Base-by-base conservation (phyloP, 163 green algal species). In the Coccomyxa subellipsoidea region DNA sequence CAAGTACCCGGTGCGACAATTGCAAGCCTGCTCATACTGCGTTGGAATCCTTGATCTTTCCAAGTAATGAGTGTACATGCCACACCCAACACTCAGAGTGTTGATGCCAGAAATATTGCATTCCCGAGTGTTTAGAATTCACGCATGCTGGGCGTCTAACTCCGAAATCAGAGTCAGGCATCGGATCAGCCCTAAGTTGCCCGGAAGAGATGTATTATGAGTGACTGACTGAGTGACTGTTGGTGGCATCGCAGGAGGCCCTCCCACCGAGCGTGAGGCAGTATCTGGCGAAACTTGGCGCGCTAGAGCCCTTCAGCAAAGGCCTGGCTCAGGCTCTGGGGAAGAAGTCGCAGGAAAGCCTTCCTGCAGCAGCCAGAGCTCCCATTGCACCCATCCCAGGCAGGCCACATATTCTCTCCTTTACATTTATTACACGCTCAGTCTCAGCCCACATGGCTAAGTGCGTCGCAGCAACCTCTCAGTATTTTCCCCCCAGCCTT, bases 301-400 rank as follows among this genome's bases (percentile, higher is more conserved):
- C 10, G 10, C 66, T 73, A 12, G 18, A 27, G 21, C 18, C 66
- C 8, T 18, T 85, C n/a, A 54, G 69, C 15, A 84, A 80, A 34
- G 80, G 80, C 40, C 15, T 84, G 31, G 39, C 69, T 70, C 80
- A 84, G 72, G 71, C 35, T 4, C 40, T 84, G 34, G 53, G 71
- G 25, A 73, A 59, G 10, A 29, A 80, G 6, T 70, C 80, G 21
- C 4, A 35, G 4, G 7, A 23, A 15, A 59, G 37, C 1, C 5
- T 83, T 3, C 80, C 47, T 59, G 47, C 47, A 59, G 47, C 47
- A 27, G 47, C 47, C 47, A 5, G 23, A 12, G 47, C 47, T 59
- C 47, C 47, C 23, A 59, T 59, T 7, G 47, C 47, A 8, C 47
- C 47, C 47, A 59, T 59, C 4, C 47, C 47, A 59, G 47, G 47